Evolutionary conservation across 176 grass and related monocot genomes (phyloP).

Genomic region (Phragmites australis): DNA sequence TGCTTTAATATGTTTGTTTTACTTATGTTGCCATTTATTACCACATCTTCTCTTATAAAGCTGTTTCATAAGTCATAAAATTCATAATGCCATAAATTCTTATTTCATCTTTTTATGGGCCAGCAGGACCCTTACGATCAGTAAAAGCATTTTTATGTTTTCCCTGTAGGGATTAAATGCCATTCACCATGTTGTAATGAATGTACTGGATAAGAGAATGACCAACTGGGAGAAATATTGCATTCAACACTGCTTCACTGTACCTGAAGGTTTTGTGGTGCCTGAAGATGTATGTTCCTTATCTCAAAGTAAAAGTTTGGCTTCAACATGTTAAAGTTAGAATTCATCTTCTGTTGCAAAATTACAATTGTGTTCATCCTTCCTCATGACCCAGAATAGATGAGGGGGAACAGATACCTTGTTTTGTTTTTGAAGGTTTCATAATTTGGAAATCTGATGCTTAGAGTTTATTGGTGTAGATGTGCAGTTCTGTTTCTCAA

Average conservation of each 20-base stretch:
- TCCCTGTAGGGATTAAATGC: slow-evolving; percentile 45
- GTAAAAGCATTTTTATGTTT: slow-evolving; percentile 2
- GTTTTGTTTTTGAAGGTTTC: neutral
- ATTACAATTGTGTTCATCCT: neutral
- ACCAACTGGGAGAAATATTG: slow-evolving; percentile 49
- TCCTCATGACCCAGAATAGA: slow-evolving; percentile 8
- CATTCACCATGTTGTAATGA: slow-evolving; percentile 27
- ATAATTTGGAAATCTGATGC: neutral
- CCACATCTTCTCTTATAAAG: neutral
- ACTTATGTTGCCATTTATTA: neutral
- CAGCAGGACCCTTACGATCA: slow-evolving; percentile 1
- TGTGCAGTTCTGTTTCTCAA: neutral
- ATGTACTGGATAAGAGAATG: slow-evolving; percentile 49
- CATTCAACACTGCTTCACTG: slow-evolving; percentile 29
- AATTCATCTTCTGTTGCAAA: neutral
- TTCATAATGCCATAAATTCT: neutral
- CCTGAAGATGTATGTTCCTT: slow-evolving; percentile 42
- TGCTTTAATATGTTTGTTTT: slow-evolving; percentile 15
- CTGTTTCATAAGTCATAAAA: neutral
- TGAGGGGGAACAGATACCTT: neutral
- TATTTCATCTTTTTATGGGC: neutral
- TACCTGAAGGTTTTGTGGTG: slow-evolving; percentile 44
- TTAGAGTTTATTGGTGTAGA: neutral
- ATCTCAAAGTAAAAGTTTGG: slow-evolving; percentile 20
- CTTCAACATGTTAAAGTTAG: neutral